Base-by-base conservation (phyloP, 139 green algal genomes). In the Auxenochlorella protothecoides region DNA sequence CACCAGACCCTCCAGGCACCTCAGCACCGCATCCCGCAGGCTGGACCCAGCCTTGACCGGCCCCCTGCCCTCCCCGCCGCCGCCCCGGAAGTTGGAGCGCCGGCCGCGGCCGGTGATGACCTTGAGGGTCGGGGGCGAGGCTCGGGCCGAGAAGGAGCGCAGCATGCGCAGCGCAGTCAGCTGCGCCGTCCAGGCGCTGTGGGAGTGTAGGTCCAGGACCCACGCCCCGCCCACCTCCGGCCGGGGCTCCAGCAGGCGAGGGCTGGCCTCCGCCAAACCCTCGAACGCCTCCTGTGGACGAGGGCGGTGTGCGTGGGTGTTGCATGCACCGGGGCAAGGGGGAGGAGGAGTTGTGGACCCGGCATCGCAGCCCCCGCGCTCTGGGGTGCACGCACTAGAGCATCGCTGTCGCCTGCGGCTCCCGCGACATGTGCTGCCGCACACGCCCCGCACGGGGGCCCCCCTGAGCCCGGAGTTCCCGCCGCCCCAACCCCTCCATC, bases 131-230 rank as follows among this genome's bases (percentile, higher is more conserved):
- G 60, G 69, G 10, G 14, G 63, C 10, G 59, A 8, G 16, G 12
- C 3, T 70, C 53, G 53, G 4, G 14, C 55, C n/a, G 13, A 65
- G 62, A 51, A 59, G 11, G 12, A 5, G 10, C 8, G 44, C 44
- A 80, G 70, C 56, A 65, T 65, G 15, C 10, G 27, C 75, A 80
- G 69, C 63, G 77, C 69, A 8, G 70, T 70, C 55, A 80, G 69
- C 69, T 80, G 75, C 12, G 51, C 75, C 8, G 63, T 76, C 75
- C 75, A 80, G 9, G 51, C n/a, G 68, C 15, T 55, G 56, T 73
- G 68, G 6, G 63, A 59, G n/a, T 80, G 75, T 14, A 80, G 59
- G 72, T 80, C 75, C 6, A 76, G 14, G 6, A 9, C 12, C 59
- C 59, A 64, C 59, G 59, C 59, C 27, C 27, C 27, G 27, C 27